Conservation (phyloP, 169 alveolate species). For the Sarcocystis neurona region DNA sequence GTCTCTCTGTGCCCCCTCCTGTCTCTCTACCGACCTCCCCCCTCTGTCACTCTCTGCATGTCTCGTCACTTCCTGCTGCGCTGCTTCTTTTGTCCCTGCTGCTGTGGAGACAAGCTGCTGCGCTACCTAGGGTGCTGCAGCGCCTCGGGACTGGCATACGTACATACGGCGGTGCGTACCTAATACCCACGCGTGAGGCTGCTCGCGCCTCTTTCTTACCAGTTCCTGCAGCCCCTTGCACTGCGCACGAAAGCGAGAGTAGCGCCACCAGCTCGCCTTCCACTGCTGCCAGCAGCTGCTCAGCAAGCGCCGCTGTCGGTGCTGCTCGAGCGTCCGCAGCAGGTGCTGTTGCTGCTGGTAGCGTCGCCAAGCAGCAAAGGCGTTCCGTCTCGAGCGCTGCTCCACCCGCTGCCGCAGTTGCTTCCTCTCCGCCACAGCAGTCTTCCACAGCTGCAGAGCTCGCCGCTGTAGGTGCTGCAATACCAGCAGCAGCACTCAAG, state of each 20-base stretch:
- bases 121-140: too few relatives aligned
- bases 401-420: neutral
- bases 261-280: neutral
- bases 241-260: constrained; percentile 12
- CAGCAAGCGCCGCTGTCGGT: neutral
- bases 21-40: too few relatives aligned
- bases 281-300: neutral
- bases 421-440: neutral
- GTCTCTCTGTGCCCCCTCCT: too few relatives aligned
- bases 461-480: neutral
- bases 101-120: too few relatives aligned
- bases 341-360: neutral
- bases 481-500: neutral
- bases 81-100: too few relatives aligned
- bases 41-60: too few relatives aligned
- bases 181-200: too few relatives aligned
- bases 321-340: neutral
- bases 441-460: neutral
- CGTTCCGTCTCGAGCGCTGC: neutral
- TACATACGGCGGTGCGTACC: too few relatives aligned
- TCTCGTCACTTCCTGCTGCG: too few relatives aligned
- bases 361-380: neutral
- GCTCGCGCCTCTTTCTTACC: neutral
- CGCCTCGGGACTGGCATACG: too few relatives aligned
- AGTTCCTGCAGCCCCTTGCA: constrained; percentile 7